A percentile compares a stretch with the other conserved stretches of the same genome.
phyloP scores from a whole-genome alignment of 805 yeast species.

The Kazachstania kunashirensis region DNA sequence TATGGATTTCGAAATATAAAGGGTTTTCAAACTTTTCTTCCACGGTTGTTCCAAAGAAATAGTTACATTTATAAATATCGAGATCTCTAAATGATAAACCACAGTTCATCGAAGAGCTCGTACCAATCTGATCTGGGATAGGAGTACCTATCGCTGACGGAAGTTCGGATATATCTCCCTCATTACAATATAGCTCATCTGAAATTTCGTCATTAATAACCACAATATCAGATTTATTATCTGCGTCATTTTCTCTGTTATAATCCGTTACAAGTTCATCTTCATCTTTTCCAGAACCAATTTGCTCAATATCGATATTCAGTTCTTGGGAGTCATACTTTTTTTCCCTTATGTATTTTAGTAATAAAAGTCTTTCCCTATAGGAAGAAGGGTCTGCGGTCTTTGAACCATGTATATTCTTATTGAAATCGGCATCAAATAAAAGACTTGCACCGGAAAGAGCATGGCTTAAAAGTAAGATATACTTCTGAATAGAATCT shows the following conservation, averaged over 20 bases:
- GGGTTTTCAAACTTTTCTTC: constrained; percentile 36
- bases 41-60: constrained; percentile 50
- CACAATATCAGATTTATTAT: constrained; percentile 17
- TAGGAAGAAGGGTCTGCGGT: constrained; percentile 7
- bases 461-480: constrained; percentile 48
- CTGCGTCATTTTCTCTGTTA: constrained; percentile 18
- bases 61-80: constrained; percentile 54
- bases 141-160: constrained; percentile 32
- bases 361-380: constrained; percentile 7
- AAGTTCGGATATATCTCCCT: constrained; percentile 35
- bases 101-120: constrained; percentile 42
- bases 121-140: constrained; percentile 23
- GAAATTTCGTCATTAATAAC: constrained; percentile 14
- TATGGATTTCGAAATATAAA: constrained; percentile 46
- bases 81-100: constrained; percentile 48
- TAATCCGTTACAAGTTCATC: constrained; percentile 16
- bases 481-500: constrained; percentile 47
- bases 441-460: constrained; percentile 62
- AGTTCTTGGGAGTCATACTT: constrained; percentile 30
- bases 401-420: constrained; percentile 7
- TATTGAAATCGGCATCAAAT: constrained; percentile 61
- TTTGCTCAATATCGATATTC: constrained; percentile 32
- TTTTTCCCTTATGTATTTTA: constrained; percentile 31
- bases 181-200: constrained; percentile 30
- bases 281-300: constrained; percentile 23